These are phyloP conservation scores for Fusarium verrucosum DNA, from an alignment of 2,329 filamentous ascomycete species.

Conservation along the genomic window DNA sequence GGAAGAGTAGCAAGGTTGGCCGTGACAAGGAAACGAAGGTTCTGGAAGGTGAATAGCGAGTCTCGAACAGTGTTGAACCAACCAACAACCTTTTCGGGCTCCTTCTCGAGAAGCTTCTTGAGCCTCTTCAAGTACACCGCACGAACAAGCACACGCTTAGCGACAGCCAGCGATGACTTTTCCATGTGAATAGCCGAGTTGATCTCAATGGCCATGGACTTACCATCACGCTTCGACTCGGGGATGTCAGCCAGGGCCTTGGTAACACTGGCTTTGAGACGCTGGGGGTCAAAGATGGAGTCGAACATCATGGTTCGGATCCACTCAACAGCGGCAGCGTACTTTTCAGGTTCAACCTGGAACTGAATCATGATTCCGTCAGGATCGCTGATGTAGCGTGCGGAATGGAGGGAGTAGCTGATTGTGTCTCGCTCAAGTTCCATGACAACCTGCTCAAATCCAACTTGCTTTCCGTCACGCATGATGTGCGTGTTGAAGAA, in stretches of 20 bases:
- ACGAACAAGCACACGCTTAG: conserved; percentile 84
- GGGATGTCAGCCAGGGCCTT: conserved; percentile 93
- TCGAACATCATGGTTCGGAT: conserved; percentile 87
- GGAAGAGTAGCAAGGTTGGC: conserved; percentile 79
- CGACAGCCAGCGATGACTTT: conserved; percentile 78
- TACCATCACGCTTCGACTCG: conserved; percentile 87
- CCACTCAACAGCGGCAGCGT: conserved; percentile 83
- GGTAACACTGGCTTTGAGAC: conserved; percentile 71
- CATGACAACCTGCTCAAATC: conserved; percentile 92
- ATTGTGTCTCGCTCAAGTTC: conserved; percentile 92
- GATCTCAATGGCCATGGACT: conserved; percentile 70
- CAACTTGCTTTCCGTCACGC: conserved; percentile 77
- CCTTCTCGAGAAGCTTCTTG: conserved; percentile 79
- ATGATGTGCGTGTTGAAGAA: conserved; percentile 94
- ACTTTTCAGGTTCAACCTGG: conserved; percentile 88
- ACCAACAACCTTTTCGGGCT: conserved; percentile 77
- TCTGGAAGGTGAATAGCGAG: conserved; percentile 82
- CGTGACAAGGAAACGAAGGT: conserved; percentile 85
- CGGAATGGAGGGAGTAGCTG: conserved; percentile 78
- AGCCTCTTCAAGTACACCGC: conserved; percentile 87
- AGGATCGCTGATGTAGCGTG: conserved; percentile 74
- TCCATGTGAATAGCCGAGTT: conserved; percentile 83
- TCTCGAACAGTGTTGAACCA: conserved; percentile 81
- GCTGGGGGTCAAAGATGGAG: conserved; percentile 80
- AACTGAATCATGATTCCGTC: conserved; percentile 86